Conservation (phyloP, 768 basidiomycete species). For the Calocera cornea region DNA sequence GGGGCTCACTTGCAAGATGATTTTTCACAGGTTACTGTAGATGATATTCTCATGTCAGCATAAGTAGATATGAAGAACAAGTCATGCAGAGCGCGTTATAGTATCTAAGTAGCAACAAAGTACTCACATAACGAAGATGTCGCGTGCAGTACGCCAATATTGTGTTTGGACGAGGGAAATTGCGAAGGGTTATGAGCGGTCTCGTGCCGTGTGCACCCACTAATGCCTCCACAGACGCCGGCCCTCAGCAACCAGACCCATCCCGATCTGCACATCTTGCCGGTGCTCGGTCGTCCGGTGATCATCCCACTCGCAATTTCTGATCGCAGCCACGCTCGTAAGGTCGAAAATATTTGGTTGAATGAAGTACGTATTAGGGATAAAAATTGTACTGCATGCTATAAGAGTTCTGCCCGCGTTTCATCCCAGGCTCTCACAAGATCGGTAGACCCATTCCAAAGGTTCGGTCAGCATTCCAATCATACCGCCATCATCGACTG, state of each 20-base stretch:
- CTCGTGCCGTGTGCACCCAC: not conserved
- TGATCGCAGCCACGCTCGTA: too few relatives aligned
- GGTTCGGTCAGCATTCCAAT: too few relatives aligned
- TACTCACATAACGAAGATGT: not conserved
- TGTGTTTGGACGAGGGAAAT: constrained; percentile 2
- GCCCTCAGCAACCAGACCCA: constrained; percentile 1
- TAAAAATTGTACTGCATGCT: too few relatives aligned
- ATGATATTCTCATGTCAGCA: not conserved
- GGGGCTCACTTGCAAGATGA: not conserved
- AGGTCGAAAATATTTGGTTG: too few relatives aligned
- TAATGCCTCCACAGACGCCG: not conserved
- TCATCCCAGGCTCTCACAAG: too few relatives aligned
- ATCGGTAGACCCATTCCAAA: too few relatives aligned
- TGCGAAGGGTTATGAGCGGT: not conserved
- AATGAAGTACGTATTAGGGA: too few relatives aligned
- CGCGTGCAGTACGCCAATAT: constrained; percentile 1
- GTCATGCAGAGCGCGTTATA: not conserved
- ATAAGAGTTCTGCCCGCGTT: too few relatives aligned
- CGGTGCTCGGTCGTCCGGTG: not conserved
- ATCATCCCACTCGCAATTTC: too few relatives aligned
- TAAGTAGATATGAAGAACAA: not conserved
- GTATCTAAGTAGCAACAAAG: not conserved
- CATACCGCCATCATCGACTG: too few relatives aligned
- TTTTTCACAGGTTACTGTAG: not conserved
- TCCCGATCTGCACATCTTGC: not conserved